Conservation (phyloP, 2,329 filamentous ascomycete genomes). For the Penicillium sp. region DNA sequence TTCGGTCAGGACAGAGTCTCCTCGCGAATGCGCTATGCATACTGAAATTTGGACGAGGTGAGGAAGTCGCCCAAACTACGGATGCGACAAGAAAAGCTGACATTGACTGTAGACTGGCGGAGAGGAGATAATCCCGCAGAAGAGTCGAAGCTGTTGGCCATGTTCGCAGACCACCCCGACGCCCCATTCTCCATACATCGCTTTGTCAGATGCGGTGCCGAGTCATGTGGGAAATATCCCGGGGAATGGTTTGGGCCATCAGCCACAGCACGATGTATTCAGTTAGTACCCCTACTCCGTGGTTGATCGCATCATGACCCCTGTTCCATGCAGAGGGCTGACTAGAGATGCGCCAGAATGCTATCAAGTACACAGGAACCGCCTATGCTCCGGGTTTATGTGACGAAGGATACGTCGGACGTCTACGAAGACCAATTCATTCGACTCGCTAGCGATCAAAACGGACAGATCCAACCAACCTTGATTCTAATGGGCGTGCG, state of each 20-base stretch:
- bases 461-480: slow-evolving; percentile 73
- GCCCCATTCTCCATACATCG: slow-evolving; percentile 94
- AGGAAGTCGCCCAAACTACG: slow-evolving; percentile 20
- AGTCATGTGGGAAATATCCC: slow-evolving; percentile 87
- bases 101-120: slow-evolving; percentile 68
- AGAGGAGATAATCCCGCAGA: slow-evolving; percentile 58
- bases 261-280: slow-evolving; percentile 89
- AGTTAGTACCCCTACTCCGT: slow-evolving; percentile 58
- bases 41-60: slow-evolving; percentile 76
- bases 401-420: slow-evolving; percentile 85
- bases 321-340: neutral
- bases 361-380: slow-evolving; percentile 67
- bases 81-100: slow-evolving; percentile 23
- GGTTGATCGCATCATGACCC: slow-evolving; percentile 7
- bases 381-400: slow-evolving; percentile 74
- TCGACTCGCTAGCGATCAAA: slow-evolving; percentile 69
- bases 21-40: slow-evolving; percentile 81
- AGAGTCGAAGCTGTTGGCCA: slow-evolving; percentile 71
- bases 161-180: slow-evolving; percentile 83
- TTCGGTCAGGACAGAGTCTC: slow-evolving; percentile 89
- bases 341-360: slow-evolving; percentile 56
- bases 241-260: slow-evolving; percentile 99
- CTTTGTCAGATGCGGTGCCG: slow-evolving; percentile 86
- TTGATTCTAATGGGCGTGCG: slow-evolving; percentile 86
- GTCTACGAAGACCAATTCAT: slow-evolving; percentile 90